Evolutionary conservation across 805 yeast species (phyloP).

Genomic region (Saturnispora kantuleensis): DNA sequence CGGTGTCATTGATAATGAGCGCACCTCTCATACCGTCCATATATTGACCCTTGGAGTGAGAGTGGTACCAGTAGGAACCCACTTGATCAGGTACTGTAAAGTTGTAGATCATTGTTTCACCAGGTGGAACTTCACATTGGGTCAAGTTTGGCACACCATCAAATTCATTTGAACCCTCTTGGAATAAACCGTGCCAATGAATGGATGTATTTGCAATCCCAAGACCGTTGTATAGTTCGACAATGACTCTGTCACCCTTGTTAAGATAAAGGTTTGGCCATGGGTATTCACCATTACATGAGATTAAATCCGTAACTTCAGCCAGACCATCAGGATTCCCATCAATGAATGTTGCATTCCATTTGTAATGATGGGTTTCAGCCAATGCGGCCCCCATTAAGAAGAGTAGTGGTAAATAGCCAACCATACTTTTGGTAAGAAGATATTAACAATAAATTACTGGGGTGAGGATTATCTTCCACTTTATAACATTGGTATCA

Average conservation of each 20-base stretch:
- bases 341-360: constrained; percentile 55
- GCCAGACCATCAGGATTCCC: constrained; percentile 47
- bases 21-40: constrained; percentile 88
- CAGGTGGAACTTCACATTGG: constrained; percentile 89
- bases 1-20: constrained; percentile 55
- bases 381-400: not conserved
- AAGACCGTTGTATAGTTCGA: constrained; percentile 70
- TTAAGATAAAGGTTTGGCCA: constrained; percentile 74
- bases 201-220: constrained; percentile 59
- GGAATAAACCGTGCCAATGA: constrained; percentile 94
- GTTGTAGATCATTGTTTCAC: constrained; percentile 62
- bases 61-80: constrained; percentile 97
- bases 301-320: constrained; percentile 34
- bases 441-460: no score
- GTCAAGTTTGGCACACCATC: constrained; percentile 87
- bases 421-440: not conserved
- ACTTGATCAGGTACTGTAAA: constrained; percentile 76
- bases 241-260: constrained; percentile 68
- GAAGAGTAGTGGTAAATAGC: not conserved
- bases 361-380: constrained; percentile 43
- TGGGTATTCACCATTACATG: constrained; percentile 57
- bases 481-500: not conserved
- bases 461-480: no score
- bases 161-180: constrained; percentile 62
- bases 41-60: constrained; percentile 83